phyloP scores from a whole-genome alignment of 306 rosid species.

The Luffa acutangula region DNA sequence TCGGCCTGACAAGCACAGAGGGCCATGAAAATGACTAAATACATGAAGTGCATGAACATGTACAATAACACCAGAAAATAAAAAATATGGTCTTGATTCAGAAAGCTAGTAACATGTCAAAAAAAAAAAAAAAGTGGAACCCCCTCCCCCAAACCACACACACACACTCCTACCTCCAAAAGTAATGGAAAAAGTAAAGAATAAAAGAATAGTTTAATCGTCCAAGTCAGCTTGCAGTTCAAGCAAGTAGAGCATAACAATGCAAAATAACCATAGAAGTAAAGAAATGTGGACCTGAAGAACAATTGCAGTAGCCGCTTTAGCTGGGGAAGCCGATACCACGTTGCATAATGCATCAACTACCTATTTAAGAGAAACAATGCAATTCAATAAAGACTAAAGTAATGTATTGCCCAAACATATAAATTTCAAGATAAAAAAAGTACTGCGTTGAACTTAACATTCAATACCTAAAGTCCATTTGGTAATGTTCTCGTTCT shows the following conservation, averaged over 20 bases:
- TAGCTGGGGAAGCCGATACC: slow-evolving; percentile 78
- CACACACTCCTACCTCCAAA: no score
- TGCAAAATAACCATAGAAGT: neutral
- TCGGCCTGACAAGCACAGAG: slow-evolving; percentile 63
- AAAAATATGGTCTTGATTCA: neutral
- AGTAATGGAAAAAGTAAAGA: neutral
- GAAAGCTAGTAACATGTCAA: no score
- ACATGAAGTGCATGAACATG: neutral
- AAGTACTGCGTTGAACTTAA: neutral
- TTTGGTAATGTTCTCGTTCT: no score
- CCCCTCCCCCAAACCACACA: no score
- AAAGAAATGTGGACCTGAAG: slow-evolving; percentile 67
- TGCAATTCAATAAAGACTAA: neutral
- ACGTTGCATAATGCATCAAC: slow-evolving; percentile 96
- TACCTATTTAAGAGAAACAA: slow-evolving; percentile 33
- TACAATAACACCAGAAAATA: neutral
- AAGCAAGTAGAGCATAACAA: neutral
- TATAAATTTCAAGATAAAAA: neutral
- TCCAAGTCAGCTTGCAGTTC: neutral
- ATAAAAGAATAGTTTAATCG: neutral
- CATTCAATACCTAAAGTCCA: neutral
- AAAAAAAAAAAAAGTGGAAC: no score
- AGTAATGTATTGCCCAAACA: neutral
- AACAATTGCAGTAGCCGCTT: slow-evolving; percentile 88
- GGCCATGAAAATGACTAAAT: slow-evolving; percentile 18